Conservation (phyloP, 148 eudicot genomes). For the Diospyros kaki region DNA sequence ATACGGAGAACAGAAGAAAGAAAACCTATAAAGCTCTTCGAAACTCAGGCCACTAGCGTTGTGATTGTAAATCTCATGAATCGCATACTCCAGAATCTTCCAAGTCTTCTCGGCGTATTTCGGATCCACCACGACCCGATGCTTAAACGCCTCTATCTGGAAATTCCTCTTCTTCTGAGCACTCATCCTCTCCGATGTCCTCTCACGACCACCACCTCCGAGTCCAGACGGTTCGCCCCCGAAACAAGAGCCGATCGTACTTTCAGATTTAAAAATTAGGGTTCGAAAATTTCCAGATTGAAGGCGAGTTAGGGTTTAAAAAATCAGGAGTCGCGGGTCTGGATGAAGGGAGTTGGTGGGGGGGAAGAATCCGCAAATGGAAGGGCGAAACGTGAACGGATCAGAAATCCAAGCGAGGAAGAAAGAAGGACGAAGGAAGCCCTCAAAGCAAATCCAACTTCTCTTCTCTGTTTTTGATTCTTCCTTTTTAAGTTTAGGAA, state of each 20-base stretch:
- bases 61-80: slow-evolving; percentile 65
- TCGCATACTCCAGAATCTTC: slow-evolving; percentile 66
- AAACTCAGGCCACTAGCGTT: slow-evolving; percentile 69
- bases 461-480: not conserved
- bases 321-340: not conserved
- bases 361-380: not conserved
- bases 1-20: not conserved
- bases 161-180: slow-evolving; percentile 59
- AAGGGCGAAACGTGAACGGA: not conserved
- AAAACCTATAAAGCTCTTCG: slow-evolving; percentile 68
- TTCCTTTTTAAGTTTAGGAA: no score
- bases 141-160: slow-evolving; percentile 68
- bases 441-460: not conserved
- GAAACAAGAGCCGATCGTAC: not conserved
- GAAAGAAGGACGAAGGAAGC: not conserved
- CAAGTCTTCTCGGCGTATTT: slow-evolving; percentile 71
- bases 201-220: not conserved
- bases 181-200: slow-evolving; percentile 31
- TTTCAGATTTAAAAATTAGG: not conserved
- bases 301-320: not conserved
- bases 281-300: not conserved
- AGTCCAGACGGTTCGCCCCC: not conserved
- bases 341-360: not conserved
- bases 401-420: not conserved
- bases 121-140: slow-evolving; percentile 67